Percentiles rank a stretch among this genome's conserved stretches.
These are phyloP conservation scores for Podaxis pistillaris DNA, from an alignment of 768 basidiomycete genomes.

Conservation along the genomic window DNA sequence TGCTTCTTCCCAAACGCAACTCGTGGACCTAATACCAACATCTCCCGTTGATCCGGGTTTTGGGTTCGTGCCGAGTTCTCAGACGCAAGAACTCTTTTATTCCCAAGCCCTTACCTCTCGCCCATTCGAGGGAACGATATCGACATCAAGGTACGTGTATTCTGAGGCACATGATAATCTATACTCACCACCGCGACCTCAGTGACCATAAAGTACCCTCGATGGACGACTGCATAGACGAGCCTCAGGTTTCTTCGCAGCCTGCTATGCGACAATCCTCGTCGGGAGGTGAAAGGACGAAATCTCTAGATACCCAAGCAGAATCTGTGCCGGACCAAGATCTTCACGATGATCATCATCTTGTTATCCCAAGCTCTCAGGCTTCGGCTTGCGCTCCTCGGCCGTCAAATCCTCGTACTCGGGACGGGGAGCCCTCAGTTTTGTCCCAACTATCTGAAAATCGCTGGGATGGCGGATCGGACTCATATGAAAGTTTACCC, in stretches of 20 bases:
- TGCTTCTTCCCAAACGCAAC: conserved; percentile 14
- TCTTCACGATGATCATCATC: no score
- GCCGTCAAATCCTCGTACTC: not conserved
- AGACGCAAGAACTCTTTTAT: conserved; percentile 34
- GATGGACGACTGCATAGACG: not conserved
- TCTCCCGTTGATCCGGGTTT: conserved; percentile 11
- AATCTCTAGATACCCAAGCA: not conserved
- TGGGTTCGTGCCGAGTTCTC: conserved; percentile 44
- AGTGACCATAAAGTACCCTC: not conserved
- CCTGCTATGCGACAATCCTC: not conserved
- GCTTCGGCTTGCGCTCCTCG: not conserved
- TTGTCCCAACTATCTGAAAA: conserved; percentile 9
- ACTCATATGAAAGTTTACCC: conserved; percentile 31
- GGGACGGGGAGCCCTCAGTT: not conserved
- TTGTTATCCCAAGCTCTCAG: not conserved
- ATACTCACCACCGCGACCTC: not conserved
- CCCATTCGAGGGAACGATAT: not conserved
- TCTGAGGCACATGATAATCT: not conserved
- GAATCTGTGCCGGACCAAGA: not conserved
- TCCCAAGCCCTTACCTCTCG: not conserved
- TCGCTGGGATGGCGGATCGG: conserved; percentile 1
- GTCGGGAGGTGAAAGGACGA: not conserved
- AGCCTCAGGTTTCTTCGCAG: not conserved
- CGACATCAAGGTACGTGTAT: not conserved
- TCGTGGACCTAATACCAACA: not conserved